These are phyloP conservation scores for Capsella rubella DNA, from an alignment of 441 rosid species.

Conservation along the genomic window DNA sequence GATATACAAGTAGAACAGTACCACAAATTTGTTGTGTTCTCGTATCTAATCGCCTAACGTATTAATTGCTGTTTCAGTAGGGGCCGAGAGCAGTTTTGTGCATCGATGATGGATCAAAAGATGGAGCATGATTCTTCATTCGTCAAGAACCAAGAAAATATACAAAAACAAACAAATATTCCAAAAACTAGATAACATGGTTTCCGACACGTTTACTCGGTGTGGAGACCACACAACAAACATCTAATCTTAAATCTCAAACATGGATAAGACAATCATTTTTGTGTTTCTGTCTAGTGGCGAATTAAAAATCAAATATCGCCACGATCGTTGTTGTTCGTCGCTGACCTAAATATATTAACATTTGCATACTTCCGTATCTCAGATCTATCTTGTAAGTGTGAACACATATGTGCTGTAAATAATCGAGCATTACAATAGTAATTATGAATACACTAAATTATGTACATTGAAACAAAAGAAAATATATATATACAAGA, in stretches of 20 bases:
- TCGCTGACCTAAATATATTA: constrained; percentile 22
- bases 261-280: constrained; percentile 30
- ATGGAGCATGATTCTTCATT: background rate
- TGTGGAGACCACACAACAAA: constrained; percentile 30
- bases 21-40: background rate
- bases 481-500: background rate
- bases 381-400: constrained; percentile 14
- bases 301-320: background rate
- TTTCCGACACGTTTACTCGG: constrained; percentile 22
- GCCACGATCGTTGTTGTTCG: constrained; percentile 5
- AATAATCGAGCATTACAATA: background rate
- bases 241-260: constrained; percentile 17
- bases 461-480: constrained; percentile 20
- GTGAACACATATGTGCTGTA: constrained; percentile 16
- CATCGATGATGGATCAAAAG: background rate
- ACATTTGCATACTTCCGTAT: background rate
- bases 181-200: background rate
- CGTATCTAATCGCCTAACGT: background rate
- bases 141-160: background rate
- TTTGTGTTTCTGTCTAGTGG: constrained; percentile 16
- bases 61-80: background rate
- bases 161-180: background rate
- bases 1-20: background rate
- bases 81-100: background rate
- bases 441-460: background rate